Conservation (phyloP, 2,329 filamentous ascomycete genomes). For the Fusarium udum region DNA sequence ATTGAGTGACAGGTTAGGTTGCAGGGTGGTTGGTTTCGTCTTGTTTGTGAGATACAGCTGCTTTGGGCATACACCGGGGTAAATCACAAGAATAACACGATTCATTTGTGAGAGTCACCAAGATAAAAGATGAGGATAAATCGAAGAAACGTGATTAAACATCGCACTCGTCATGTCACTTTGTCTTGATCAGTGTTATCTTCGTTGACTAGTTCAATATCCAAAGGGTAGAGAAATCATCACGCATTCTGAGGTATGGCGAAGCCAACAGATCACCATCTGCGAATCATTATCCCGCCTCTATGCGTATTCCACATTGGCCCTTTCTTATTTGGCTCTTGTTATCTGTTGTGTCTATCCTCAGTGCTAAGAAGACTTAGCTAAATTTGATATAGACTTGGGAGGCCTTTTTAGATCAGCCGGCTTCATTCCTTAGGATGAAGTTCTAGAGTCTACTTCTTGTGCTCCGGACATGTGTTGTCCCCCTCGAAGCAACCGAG, state of each 20-base stretch:
- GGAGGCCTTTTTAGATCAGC: not conserved
- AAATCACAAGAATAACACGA: not conserved
- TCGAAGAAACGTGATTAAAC: not conserved
- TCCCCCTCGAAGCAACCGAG: not conserved
- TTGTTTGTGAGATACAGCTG: not conserved
- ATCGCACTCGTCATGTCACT: not conserved
- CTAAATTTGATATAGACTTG: not conserved
- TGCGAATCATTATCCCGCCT: not conserved
- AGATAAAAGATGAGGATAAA: not conserved
- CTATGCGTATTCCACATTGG: not conserved
- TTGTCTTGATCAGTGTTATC: not conserved
- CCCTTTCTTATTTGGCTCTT: not conserved
- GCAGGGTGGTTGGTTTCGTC: not conserved
- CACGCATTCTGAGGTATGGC: not conserved
- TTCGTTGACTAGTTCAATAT: too few relatives aligned
- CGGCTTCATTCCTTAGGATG: not conserved
- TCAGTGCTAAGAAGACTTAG: not conserved
- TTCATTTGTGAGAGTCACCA: not conserved
- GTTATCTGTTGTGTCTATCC: not conserved
- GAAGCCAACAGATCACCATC: not conserved
- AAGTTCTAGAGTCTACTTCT: not conserved
- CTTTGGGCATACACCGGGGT: not conserved
- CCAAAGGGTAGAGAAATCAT: not conserved
- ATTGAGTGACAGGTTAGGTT: not conserved
- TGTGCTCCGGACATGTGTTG: not conserved